These are phyloP conservation scores for Choricystis sp. DNA, from an alignment of 139 green algal species.

Conservation along the genomic window DNA sequence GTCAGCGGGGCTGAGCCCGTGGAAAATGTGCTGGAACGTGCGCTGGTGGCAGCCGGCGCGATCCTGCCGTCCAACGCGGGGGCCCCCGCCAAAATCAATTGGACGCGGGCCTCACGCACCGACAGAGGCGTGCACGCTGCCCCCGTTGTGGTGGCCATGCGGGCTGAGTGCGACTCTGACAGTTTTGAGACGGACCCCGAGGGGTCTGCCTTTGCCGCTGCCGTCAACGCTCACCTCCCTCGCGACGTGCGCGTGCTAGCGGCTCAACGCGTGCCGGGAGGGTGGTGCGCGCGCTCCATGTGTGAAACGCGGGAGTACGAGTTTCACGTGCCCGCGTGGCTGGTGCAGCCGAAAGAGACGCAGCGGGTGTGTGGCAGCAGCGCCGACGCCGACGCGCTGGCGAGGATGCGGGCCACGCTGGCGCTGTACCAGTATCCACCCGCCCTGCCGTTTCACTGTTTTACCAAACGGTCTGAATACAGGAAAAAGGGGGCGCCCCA, in stretches of 20 bases:
- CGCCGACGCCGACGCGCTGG: constrained; percentile 6
- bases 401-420: constrained; percentile 15
- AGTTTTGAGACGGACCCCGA: constrained; percentile 21
- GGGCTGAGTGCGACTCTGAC: constrained; percentile 21
- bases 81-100: constrained; percentile 31
- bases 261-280: constrained; percentile 26
- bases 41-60: constrained; percentile 26
- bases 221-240: constrained; percentile 47
- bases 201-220: constrained; percentile 15
- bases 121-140: constrained; percentile 60
- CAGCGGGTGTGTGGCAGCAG: constrained; percentile 7
- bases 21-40: constrained; percentile 40
- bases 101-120: constrained; percentile 45
- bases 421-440: constrained; percentile 17
- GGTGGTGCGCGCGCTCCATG: constrained; percentile 19
- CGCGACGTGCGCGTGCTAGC: constrained; percentile 23
- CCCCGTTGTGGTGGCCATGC: constrained; percentile 30
- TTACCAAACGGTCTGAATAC: no score
- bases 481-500: no score
- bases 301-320: constrained; percentile 20
- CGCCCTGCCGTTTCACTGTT: no score
- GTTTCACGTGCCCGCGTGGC: constrained; percentile 28
- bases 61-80: constrained; percentile 38
- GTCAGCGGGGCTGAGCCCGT: no score
- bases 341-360: constrained; percentile 10